A percentile compares a stretch with the other conserved stretches of the same genome.
Evolutionary conservation across 805 yeast genomes (phyloP).

Genomic region (Saccharomycopsis sp.): DNA sequence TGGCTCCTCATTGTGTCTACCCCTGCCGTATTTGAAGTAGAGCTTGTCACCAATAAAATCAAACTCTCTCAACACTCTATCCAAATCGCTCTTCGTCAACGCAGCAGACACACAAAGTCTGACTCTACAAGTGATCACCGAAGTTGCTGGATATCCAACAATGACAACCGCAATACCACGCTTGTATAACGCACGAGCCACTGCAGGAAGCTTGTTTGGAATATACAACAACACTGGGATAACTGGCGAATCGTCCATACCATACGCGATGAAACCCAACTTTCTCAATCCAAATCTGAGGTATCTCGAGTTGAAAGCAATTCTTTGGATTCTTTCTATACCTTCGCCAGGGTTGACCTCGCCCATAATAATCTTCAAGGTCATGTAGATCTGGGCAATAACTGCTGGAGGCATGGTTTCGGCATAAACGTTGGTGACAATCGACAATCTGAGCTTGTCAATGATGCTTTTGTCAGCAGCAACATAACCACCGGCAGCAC

Average conservation of each 20-base stretch:
- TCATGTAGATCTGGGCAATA: constrained; percentile 75
- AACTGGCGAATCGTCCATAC: constrained; percentile 95
- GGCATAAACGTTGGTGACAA: constrained; percentile 67
- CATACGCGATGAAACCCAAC: constrained; percentile 89
- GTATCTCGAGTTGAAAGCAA: constrained; percentile 94
- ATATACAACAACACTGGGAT: constrained; percentile 81
- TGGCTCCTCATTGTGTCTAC: constrained; percentile 15
- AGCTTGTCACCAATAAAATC: constrained; percentile 73
- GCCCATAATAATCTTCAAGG: constrained; percentile 74
- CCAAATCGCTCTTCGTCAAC: constrained; percentile 89
- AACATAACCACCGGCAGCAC: constrained; percentile 97
- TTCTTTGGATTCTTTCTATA: constrained; percentile 78
- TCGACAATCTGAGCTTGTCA: constrained; percentile 65
- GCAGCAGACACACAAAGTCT: constrained; percentile 91
- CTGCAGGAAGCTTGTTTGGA: constrained; percentile 92
- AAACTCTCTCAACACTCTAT: constrained; percentile 61
- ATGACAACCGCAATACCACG: constrained; percentile 88
- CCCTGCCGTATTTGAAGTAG: constrained; percentile 44
- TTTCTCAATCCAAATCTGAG: constrained; percentile 84
- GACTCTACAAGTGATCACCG: constrained; percentile 80
- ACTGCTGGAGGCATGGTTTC: constrained; percentile 92
- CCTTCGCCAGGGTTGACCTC: constrained; percentile 91
- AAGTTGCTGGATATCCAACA: constrained; percentile 98
- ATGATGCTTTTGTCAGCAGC: constrained; percentile 69
- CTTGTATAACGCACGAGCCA: constrained; percentile 73